phyloP scores from a whole-genome alignment of 2,329 filamentous ascomycete genomes.

The Knoxdaviesia capensis region DNA sequence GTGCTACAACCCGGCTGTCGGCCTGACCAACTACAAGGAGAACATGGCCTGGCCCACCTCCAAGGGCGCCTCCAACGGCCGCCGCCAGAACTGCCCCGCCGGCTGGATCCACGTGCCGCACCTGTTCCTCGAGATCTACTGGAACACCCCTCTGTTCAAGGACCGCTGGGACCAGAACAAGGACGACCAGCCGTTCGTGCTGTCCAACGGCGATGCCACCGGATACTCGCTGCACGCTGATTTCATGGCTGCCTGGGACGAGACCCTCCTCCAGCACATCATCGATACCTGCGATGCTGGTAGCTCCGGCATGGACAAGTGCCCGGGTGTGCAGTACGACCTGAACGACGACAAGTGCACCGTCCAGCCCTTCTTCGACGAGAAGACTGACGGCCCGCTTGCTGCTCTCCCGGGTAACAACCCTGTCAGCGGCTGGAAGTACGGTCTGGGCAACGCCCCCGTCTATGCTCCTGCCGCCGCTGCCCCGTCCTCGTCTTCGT shows the following conservation, averaged over 20 bases:
- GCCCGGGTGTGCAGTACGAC: slow-evolving; percentile 33
- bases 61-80: slow-evolving; percentile 18
- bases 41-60: slow-evolving; percentile 46
- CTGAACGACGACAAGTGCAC: slow-evolving; percentile 31
- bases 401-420: slow-evolving; percentile 32
- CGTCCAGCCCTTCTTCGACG: slow-evolving; percentile 24
- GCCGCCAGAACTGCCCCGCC: slow-evolving; percentile 31
- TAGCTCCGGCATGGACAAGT: slow-evolving; percentile 39
- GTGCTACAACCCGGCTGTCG: slow-evolving; percentile 48
- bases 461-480: not conserved
- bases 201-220: slow-evolving; percentile 48
- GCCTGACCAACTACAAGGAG: slow-evolving; percentile 35
- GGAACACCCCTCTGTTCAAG: slow-evolving; percentile 32
- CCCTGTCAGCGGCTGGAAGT: slow-evolving; percentile 29
- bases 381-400: slow-evolving; percentile 22
- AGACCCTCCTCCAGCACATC: slow-evolving; percentile 40
- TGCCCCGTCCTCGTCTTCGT: not conserved
- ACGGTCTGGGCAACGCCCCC: slow-evolving; percentile 13
- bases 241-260: slow-evolving; percentile 56
- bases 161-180: slow-evolving; percentile 32
- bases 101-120: slow-evolving; percentile 35
- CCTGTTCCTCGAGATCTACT: slow-evolving; percentile 39
- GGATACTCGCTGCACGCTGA: slow-evolving; percentile 53
- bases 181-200: slow-evolving; percentile 39
- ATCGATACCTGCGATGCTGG: slow-evolving; percentile 46